A percentile compares a stretch with the other conserved stretches of the same genome.
Conservation (phyloP, 2,329 filamentous ascomycete genomes). For the Fusarium agapanthi region DNA sequence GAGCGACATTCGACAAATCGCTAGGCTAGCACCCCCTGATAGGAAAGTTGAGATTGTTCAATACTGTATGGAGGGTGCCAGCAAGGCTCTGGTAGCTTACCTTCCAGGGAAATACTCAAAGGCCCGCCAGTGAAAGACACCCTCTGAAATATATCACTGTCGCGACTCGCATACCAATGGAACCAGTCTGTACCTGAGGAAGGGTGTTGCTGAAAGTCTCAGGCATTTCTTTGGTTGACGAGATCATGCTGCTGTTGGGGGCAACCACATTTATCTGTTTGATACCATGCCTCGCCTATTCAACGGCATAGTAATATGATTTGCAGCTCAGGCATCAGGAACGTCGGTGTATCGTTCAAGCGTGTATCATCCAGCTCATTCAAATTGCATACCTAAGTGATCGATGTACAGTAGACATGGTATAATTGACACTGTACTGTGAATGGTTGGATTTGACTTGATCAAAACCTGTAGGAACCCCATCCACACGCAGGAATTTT, state of each 20-base stretch:
- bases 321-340: neutral
- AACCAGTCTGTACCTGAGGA: neutral
- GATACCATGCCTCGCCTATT: neutral
- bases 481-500: constrained; percentile 40
- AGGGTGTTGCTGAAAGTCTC: neutral
- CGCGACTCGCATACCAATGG: neutral
- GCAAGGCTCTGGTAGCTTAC: constrained; percentile 80
- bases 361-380: neutral
- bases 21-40: constrained; percentile 59
- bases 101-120: constrained; percentile 52
- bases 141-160: neutral
- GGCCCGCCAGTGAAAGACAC: constrained; percentile 6
- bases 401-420: neutral
- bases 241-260: neutral
- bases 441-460: constrained; percentile 40
- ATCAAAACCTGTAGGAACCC: constrained; percentile 38
- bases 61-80: constrained; percentile 90
- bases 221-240: neutral
- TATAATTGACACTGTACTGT: constrained; percentile 22
- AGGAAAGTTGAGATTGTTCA: constrained; percentile 79
- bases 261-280: neutral
- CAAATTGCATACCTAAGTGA: neutral
- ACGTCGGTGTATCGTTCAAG: neutral
- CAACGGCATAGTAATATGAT: neutral
- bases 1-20: constrained; percentile 82